Evolutionary conservation across 108 stramenopile species (phyloP).

Genomic region (Chaetoceros tenuissimus): DNA sequence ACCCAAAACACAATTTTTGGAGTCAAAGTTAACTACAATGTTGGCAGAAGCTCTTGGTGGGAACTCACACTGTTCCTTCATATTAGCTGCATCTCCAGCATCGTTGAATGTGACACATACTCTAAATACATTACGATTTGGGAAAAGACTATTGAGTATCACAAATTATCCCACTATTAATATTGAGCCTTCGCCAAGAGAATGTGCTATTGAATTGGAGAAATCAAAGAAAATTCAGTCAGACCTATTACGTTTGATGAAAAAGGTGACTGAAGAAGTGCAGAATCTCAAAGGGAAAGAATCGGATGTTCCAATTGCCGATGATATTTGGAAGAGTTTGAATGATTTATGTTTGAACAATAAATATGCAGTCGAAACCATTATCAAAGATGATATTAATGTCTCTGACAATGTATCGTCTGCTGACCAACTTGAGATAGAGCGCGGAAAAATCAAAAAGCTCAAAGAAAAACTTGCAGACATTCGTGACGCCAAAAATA

Average conservation of each 20-base stretch:
- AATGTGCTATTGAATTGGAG: slow-evolving; percentile 43
- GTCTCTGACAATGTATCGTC: neutral
- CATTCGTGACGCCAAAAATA: slow-evolving; percentile 19
- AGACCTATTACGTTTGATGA: slow-evolving; percentile 49
- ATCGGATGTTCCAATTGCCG: neutral
- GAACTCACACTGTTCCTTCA: slow-evolving; percentile 66
- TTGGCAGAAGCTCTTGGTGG: slow-evolving; percentile 83
- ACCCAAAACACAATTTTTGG: slow-evolving; percentile 34
- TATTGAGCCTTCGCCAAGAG: slow-evolving; percentile 26
- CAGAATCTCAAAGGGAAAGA: slow-evolving; percentile 29
- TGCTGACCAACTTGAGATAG: neutral
- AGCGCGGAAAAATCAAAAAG: slow-evolving; percentile 11
- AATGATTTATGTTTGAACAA: neutral
- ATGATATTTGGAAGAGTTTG: neutral
- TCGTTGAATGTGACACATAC: slow-evolving; percentile 77
- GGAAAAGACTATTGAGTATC: slow-evolving; percentile 42
- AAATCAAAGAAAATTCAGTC: slow-evolving; percentile 43
- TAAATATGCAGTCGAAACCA: neutral
- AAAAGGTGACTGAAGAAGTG: slow-evolving; percentile 52
- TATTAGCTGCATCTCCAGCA: slow-evolving; percentile 78
- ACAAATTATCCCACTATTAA: slow-evolving; percentile 37
- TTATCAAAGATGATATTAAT: neutral
- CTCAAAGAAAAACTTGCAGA: slow-evolving; percentile 22
- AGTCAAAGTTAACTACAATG: slow-evolving; percentile 76
- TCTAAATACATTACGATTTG: slow-evolving; percentile 76